Evolutionary conservation across 164 flowering plant species (phyloP).

Genomic region (Nelumbo lutea): DNA sequence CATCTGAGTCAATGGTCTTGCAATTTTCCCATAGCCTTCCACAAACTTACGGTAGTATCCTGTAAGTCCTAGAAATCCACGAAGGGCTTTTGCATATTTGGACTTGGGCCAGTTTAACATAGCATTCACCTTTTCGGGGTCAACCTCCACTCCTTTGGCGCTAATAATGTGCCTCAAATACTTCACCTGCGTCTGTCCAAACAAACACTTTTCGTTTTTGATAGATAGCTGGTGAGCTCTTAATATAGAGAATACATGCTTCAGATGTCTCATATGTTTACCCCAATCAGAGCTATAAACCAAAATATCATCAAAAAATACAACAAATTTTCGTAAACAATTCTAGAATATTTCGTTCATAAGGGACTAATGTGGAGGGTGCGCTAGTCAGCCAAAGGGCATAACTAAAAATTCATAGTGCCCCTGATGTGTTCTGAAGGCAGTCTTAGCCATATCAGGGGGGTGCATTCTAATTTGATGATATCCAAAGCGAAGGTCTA

Average conservation of each 20-base stretch:
- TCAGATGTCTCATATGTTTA: background rate
- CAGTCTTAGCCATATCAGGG: background rate
- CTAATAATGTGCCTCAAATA: too few relatives aligned
- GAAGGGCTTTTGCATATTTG: too few relatives aligned
- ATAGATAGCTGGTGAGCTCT: background rate
- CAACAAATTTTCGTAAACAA: background rate
- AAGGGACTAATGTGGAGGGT: background rate
- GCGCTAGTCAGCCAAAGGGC: background rate
- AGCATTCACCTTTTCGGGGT: too few relatives aligned
- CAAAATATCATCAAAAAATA: background rate
- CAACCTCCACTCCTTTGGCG: too few relatives aligned
- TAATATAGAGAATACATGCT: background rate
- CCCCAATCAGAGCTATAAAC: background rate
- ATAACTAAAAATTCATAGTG: background rate
- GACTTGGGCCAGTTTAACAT: too few relatives aligned
- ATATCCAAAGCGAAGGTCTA: background rate
- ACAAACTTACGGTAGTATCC: too few relatives aligned
- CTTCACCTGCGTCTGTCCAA: background rate
- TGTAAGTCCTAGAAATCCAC: too few relatives aligned
- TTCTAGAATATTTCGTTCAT: background rate
- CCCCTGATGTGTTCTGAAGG: background rate
- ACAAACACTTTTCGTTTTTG: background rate
- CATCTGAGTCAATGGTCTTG: too few relatives aligned
- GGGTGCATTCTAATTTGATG: background rate
- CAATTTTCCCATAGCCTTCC: too few relatives aligned